phyloP scores from a whole-genome alignment of 345 rosid species.

The Syzygium aqueum region DNA sequence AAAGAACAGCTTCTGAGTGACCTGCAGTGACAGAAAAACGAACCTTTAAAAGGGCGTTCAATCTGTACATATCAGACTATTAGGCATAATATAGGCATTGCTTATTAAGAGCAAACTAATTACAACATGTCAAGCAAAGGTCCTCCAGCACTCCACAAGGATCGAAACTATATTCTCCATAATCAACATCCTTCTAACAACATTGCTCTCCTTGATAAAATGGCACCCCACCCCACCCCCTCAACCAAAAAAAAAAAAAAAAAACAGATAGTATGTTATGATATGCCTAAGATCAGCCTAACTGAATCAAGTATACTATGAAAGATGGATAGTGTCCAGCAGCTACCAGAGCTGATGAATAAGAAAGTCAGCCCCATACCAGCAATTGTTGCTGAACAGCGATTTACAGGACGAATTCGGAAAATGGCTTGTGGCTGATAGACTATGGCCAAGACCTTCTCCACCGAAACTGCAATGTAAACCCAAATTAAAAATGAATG shows the following conservation, averaged over 20 bases:
- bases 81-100: neutral
- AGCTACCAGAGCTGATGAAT: neutral
- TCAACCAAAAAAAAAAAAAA: no score
- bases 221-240: neutral
- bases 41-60: neutral
- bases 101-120: neutral
- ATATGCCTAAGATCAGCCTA: neutral
- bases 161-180: neutral
- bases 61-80: neutral
- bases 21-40: slow-evolving; percentile 21
- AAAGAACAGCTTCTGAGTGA: slow-evolving; percentile 84
- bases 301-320: neutral
- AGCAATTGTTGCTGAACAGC: slow-evolving; percentile 84
- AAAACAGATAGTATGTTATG: neutral
- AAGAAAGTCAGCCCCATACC: slow-evolving; percentile 29
- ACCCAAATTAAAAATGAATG: neutral
- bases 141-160: neutral
- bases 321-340: neutral
- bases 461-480: slow-evolving; percentile 70
- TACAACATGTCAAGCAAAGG: neutral
- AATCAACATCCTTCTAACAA: neutral
- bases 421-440: slow-evolving; percentile 97
- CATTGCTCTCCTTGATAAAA: neutral
- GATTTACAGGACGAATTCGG: slow-evolving; percentile 79
- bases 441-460: slow-evolving; percentile 79